Evolutionary conservation across 768 basidiomycete species (phyloP), one percentile per base, ranked within the genome.

Genomic region (Trametes cingulata): DNA sequence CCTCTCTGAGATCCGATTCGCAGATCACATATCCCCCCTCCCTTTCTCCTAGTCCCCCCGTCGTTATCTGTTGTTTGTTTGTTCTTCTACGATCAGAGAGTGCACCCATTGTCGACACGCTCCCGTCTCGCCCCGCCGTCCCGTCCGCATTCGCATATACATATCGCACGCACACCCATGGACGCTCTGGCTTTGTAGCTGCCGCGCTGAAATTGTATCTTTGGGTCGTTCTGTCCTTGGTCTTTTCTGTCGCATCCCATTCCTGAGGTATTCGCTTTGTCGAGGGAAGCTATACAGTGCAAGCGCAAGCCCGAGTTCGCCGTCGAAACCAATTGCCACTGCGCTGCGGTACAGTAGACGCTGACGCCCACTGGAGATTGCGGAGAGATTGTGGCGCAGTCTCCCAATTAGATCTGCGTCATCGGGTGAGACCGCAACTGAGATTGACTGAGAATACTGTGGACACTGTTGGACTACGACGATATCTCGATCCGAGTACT

Each of bases 181-280:
- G 58, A 59, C 58, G 58, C 51, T 52, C 42, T 51, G 12, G 27
- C 9, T 22, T 13, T 27, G 24, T 17, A 10, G 22, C 45, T 24
- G 7, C 53, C 53, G 50, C 51, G 42, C 20, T 45, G 53, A 54
- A 47, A 27, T 41, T 59, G 58, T 59, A 59, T 59, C 58, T 29
- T 52, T 59, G 58, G 29, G 51, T 52, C 42, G 50, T 52, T 49
- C 43, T 37, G 40, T 29, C 36, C 24, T 33, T 33, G 29, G 29
- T 10, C 29, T 33, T 33, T 19, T 41, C 25, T 29, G 12, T 39
- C 45, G 25, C 42, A 10, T 9, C 10, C 42, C 42, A 7, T 37
- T 14, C 14, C 36, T 37, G 7, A 8, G 7, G 36, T 8, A 37
- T 7, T 37, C 36, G 36, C n/a, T n/a, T n/a, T n/a, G n/a, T n/a